These are phyloP conservation scores for Torulaspora indica DNA, from an alignment of 805 yeast genomes.

Conservation along the genomic window DNA sequence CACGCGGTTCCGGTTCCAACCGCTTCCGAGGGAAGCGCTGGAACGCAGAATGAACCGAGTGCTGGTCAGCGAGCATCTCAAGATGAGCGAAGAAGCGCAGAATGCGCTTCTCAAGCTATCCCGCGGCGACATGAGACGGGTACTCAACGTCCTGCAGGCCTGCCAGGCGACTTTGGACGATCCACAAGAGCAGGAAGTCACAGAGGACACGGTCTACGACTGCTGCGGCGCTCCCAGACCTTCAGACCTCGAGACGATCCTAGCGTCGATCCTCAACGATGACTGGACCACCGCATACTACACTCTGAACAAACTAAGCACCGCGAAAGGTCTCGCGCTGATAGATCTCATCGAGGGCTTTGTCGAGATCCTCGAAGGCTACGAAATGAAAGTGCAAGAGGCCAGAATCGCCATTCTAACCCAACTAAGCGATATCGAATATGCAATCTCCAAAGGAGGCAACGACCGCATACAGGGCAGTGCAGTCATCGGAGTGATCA, in stretches of 20 bases:
- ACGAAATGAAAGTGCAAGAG: slow-evolving; percentile 51
- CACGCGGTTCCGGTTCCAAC: slow-evolving; percentile 89
- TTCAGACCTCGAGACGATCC: slow-evolving; percentile 65
- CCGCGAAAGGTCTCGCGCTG: slow-evolving; percentile 78
- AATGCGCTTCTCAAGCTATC: slow-evolving; percentile 63
- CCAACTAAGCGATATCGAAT: slow-evolving; percentile 83
- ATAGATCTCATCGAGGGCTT: slow-evolving; percentile 79
- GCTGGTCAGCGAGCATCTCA: slow-evolving; percentile 59
- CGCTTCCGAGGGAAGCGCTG: slow-evolving; percentile 65
- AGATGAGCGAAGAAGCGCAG: slow-evolving; percentile 55
- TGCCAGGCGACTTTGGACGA: slow-evolving; percentile 71
- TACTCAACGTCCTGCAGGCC: slow-evolving; percentile 89
- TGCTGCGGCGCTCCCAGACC: slow-evolving; percentile 97
- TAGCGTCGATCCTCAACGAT: slow-evolving; percentile 74
- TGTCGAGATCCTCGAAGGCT: slow-evolving; percentile 61
- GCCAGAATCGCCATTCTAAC: slow-evolving; percentile 62
- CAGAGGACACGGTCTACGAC: slow-evolving; percentile 76
- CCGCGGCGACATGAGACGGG: slow-evolving; percentile 96
- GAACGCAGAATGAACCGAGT: slow-evolving; percentile 64
- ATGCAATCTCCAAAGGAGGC: slow-evolving; percentile 88
- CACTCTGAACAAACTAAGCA: slow-evolving; percentile 62
- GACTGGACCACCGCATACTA: slow-evolving; percentile 79
- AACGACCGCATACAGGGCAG: slow-evolving; percentile 84
- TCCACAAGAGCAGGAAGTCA: slow-evolving; percentile 49
- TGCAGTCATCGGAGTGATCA: slow-evolving; percentile 84